Percentiles rank a stretch among this genome's conserved stretches.
phyloP scores from a whole-genome alignment of 192 early-diverging fungal species.

The Fimicolochytrium jonesii region DNA sequence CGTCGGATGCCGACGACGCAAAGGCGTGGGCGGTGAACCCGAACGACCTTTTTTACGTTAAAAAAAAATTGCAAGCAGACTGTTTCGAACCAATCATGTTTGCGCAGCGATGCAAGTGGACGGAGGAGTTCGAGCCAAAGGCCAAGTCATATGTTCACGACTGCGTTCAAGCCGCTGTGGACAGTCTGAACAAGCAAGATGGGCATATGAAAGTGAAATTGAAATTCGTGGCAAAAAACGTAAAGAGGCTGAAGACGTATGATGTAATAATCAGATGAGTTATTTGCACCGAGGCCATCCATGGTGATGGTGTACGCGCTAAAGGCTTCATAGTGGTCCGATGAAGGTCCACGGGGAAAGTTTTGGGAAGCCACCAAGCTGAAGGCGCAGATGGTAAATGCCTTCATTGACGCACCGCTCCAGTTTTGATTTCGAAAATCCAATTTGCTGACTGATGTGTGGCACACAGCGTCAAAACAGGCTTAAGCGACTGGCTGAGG shows the following conservation, averaged over 20 bases:
- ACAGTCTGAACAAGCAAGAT: not conserved
- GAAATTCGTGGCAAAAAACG: not conserved
- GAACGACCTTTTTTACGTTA: not conserved
- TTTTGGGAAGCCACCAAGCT: not conserved
- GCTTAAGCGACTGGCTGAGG: not conserved
- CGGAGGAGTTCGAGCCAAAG: not conserved
- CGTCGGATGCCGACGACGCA: not conserved
- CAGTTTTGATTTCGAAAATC: not conserved
- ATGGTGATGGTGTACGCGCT: not conserved
- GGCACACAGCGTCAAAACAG: not conserved
- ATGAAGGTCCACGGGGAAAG: not conserved
- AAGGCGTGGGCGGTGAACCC: too few relatives aligned
- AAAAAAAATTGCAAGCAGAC: not conserved
- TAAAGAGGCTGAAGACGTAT: not conserved
- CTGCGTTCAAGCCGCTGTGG: not conserved
- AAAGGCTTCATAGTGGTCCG: slow-evolving; percentile 2
- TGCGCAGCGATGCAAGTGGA: not conserved
- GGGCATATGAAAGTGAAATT: not conserved
- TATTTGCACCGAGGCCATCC: not conserved
- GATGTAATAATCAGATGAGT: not conserved
- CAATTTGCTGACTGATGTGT: not conserved
- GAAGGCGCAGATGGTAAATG: not conserved
- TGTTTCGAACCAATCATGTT: not conserved
- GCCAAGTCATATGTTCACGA: not conserved
- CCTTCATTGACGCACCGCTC: not conserved